Percentiles rank a stretch among this genome's conserved stretches.
phyloP scores from a whole-genome alignment of 306 rosid species.

The Betula pendula region DNA sequence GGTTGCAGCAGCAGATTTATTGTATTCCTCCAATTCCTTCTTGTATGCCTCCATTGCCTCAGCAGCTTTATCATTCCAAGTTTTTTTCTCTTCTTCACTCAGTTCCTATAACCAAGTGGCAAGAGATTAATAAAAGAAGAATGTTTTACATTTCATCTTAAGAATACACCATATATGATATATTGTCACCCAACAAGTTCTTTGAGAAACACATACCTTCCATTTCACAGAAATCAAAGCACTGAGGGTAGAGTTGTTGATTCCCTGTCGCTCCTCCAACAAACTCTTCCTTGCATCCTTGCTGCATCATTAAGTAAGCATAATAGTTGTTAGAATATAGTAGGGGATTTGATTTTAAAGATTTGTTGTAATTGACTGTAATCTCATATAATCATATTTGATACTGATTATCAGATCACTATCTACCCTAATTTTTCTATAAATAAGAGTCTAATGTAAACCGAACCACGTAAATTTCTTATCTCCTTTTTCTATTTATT shows the following conservation, averaged over 20 bases:
- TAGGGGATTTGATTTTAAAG: too few relatives aligned
- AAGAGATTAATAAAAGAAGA: background rate
- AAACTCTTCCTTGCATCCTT: slow-evolving; percentile 73
- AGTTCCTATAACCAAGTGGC: slow-evolving; percentile 48
- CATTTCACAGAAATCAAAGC: slow-evolving; percentile 79
- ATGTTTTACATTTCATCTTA: background rate
- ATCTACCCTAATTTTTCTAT: too few relatives aligned
- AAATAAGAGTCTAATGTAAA: too few relatives aligned
- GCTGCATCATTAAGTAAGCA: slow-evolving; percentile 29
- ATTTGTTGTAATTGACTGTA: too few relatives aligned
- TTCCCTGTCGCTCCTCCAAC: slow-evolving; percentile 60
- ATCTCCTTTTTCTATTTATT: too few relatives aligned
- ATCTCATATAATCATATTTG: too few relatives aligned
- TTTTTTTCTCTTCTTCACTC: slow-evolving; percentile 62
- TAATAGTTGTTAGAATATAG: background rate
- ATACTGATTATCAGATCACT: too few relatives aligned
- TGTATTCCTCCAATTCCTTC: slow-evolving; percentile 74
- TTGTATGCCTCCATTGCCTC: slow-evolving; percentile 84
- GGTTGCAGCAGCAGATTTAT: slow-evolving; percentile 46
- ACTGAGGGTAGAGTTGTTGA: slow-evolving; percentile 47
- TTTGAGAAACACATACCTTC: slow-evolving; percentile 45
- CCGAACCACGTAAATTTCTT: too few relatives aligned
- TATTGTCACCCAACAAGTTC: background rate
- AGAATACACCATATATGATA: background rate
- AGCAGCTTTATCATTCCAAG: slow-evolving; percentile 72